A percentile compares a stretch with the other conserved stretches of the same genome.
Conservation (phyloP, 2,329 filamentous ascomycete species). For the Exophiala sp. region DNA sequence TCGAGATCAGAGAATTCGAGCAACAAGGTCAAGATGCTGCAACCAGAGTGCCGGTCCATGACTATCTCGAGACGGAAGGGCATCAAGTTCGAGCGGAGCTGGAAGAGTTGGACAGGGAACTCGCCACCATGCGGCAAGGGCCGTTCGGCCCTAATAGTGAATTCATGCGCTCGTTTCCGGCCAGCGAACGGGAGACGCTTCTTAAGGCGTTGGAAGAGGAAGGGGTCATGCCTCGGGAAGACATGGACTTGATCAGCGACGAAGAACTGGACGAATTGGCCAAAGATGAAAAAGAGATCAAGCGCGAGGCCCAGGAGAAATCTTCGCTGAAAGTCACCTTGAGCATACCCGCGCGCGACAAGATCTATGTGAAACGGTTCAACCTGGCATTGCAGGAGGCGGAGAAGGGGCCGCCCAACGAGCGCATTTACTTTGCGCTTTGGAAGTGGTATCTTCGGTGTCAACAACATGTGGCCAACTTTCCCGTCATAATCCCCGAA, state of each 20-base stretch:
- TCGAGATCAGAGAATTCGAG: slow-evolving; percentile 42
- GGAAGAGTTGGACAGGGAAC: slow-evolving; percentile 37
- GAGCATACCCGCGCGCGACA: slow-evolving; percentile 34
- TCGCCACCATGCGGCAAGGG: slow-evolving; percentile 38
- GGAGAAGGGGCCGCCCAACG: slow-evolving; percentile 31
- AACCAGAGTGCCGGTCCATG: slow-evolving; percentile 35
- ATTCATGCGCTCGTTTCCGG: slow-evolving; percentile 40
- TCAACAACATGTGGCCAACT: slow-evolving; percentile 41
- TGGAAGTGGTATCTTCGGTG: slow-evolving; percentile 50
- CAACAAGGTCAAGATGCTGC: slow-evolving; percentile 37
- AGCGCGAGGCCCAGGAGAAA: slow-evolving; percentile 7
- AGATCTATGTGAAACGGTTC: slow-evolving; percentile 38
- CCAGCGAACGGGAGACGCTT: slow-evolving; percentile 38
- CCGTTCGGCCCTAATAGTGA: slow-evolving; percentile 41
- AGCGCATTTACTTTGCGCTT: slow-evolving; percentile 34
- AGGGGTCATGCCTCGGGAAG: slow-evolving; percentile 29
- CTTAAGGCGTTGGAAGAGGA: slow-evolving; percentile 41
- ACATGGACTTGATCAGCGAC: slow-evolving; percentile 38
- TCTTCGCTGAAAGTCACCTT: slow-evolving; percentile 32
- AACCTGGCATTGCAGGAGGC: slow-evolving; percentile 36
- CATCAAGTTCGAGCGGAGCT: slow-evolving; percentile 37
- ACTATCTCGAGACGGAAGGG: slow-evolving; percentile 36
- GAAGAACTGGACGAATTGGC: slow-evolving; percentile 38
- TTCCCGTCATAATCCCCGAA: slow-evolving; percentile 53
- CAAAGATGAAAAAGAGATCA: slow-evolving; percentile 20